Conservation (phyloP, 139 green algal species). For the Spirogloea muscicola region DNA sequence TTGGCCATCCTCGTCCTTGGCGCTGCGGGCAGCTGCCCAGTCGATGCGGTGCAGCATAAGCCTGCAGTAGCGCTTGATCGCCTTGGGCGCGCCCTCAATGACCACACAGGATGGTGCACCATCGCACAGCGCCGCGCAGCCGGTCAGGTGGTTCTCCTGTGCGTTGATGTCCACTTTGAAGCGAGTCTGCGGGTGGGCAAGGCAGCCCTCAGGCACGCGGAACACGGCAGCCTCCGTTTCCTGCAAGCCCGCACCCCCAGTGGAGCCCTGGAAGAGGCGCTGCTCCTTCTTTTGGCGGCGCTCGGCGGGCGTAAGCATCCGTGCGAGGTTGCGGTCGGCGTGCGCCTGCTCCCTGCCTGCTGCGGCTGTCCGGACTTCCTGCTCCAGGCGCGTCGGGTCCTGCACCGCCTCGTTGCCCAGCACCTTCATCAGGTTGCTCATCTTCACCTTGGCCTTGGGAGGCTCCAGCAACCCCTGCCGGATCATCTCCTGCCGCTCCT, state of each 20-base stretch:
- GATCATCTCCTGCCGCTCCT: slow-evolving; percentile 97
- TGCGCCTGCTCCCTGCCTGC: slow-evolving; percentile 76
- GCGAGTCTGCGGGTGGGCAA: slow-evolving; percentile 60
- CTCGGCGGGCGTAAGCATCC: slow-evolving; percentile 91
- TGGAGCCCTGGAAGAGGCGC: slow-evolving; percentile 71
- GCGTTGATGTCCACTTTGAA: slow-evolving; percentile 95
- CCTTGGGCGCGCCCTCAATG: slow-evolving; percentile 34
- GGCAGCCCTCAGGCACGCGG: slow-evolving; percentile 52
- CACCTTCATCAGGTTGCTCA: slow-evolving; percentile 93
- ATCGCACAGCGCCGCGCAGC: slow-evolving; percentile 47
- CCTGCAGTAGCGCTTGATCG: slow-evolving; percentile 75
- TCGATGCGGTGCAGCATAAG: slow-evolving; percentile 94
- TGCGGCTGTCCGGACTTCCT: slow-evolving; percentile 80
- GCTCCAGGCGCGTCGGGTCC: slow-evolving; percentile 90
- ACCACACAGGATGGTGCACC: slow-evolving; percentile 15
- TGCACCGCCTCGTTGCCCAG: slow-evolving; percentile 76
- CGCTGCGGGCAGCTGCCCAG: slow-evolving; percentile 65
- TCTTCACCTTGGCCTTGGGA: slow-evolving; percentile 91
- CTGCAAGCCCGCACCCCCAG: too few species aligned
- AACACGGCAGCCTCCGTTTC: slow-evolving; percentile 51
- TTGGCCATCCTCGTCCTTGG: slow-evolving; percentile 16
- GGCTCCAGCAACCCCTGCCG: slow-evolving; percentile 87
- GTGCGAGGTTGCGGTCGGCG: slow-evolving; percentile 89
- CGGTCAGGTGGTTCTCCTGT: slow-evolving; percentile 77
- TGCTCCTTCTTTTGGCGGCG: slow-evolving; percentile 85